Conservation (phyloP, 345 rosid species). For the Hibiscus mutabilis region DNA sequence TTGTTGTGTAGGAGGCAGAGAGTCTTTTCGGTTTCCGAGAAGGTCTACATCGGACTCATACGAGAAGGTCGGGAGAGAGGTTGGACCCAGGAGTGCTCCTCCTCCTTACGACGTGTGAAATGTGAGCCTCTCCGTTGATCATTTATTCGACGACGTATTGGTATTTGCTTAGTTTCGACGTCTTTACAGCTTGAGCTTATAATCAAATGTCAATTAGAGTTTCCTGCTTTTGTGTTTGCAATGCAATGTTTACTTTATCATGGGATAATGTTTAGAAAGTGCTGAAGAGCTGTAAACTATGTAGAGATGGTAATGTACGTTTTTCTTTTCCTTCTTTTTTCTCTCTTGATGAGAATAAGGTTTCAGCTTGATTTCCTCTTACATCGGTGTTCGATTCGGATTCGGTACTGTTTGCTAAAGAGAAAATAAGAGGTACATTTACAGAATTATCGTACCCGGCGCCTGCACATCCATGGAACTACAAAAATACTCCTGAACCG, state of each 20-base stretch:
- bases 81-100: constrained; percentile 60
- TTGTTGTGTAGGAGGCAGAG: constrained; percentile 65
- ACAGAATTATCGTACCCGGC: no score
- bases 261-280: neutral
- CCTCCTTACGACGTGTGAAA: constrained; percentile 82
- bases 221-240: neutral
- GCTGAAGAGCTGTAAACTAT: neutral
- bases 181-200: neutral
- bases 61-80: constrained; percentile 51
- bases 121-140: constrained; percentile 9
- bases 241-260: neutral
- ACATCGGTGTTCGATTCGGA: no score
- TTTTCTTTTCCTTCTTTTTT: no score
- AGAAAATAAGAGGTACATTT: no score
- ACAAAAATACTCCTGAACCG: no score
- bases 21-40: constrained; percentile 66
- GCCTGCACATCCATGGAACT: no score
- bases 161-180: neutral
- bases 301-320: neutral
- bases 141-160: neutral
- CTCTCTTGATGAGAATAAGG: no score
- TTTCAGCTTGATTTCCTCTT: no score
- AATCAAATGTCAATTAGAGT: neutral
- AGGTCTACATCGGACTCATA: constrained; percentile 68
- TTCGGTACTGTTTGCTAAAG: no score